phyloP scores from a whole-genome alignment of 208 protist genomes.

The Blechomonas ayalai region DNA sequence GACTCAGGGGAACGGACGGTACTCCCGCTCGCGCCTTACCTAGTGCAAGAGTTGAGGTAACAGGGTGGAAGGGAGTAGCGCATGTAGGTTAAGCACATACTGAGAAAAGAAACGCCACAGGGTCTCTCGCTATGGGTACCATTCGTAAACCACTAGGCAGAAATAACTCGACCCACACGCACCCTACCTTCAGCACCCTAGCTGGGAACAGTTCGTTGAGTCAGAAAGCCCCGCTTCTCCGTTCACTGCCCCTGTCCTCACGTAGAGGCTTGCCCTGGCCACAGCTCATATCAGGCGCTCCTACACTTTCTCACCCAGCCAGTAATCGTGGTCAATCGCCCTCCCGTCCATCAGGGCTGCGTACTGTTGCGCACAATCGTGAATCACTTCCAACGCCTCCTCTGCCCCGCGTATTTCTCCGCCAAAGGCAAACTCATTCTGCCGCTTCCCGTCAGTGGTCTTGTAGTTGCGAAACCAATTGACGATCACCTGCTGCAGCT shows the following conservation, averaged over 20 bases:
- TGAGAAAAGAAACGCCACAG: neutral
- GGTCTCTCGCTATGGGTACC: neutral
- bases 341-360: slow-evolving; percentile 26
- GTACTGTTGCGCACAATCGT: slow-evolving; percentile 57
- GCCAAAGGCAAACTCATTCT: slow-evolving; percentile 81
- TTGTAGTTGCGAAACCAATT: slow-evolving; percentile 92
- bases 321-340: slow-evolving; percentile 41
- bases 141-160: neutral
- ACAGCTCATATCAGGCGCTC: too few species aligned
- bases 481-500: slow-evolving; percentile 36
- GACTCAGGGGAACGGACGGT: too few species aligned
- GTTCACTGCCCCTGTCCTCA: too few species aligned
- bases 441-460: slow-evolving; percentile 85
- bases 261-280: too few species aligned
- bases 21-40: too few species aligned
- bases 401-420: slow-evolving; percentile 48
- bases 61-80: neutral
- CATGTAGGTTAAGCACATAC: too few species aligned
- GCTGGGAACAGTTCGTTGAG: too few species aligned
- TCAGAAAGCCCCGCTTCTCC: too few species aligned
- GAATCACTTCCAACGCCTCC: slow-evolving; percentile 52
- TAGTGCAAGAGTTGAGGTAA: too few species aligned
- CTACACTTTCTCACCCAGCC: slow-evolving; percentile 35
- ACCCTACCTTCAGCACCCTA: slow-evolving; percentile 2
- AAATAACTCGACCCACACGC: neutral